These are phyloP conservation scores for Boletus sp. DNA, from an alignment of 768 basidiomycete species.

Conservation along the genomic window DNA sequence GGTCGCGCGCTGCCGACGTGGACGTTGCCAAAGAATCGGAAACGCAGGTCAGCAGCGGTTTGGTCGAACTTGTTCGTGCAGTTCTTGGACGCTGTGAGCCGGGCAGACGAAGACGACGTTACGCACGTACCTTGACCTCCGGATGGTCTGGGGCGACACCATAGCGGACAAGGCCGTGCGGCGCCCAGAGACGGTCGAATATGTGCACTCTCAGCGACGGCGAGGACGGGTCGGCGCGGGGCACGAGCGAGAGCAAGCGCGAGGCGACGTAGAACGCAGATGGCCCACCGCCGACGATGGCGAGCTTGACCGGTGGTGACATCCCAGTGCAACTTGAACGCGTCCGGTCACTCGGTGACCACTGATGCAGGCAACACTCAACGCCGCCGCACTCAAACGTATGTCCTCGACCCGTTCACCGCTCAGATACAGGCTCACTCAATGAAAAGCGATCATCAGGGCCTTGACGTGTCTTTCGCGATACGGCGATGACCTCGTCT, in stretches of 20 bases:
- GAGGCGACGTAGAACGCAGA: conserved; percentile 96
- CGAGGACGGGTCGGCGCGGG: conserved; percentile 32
- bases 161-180: conserved; percentile 92
- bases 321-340: conserved; percentile 2
- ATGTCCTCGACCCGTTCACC: conserved; percentile 9
- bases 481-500: conserved; percentile 78
- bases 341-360: not conserved
- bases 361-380: conserved; percentile 75
- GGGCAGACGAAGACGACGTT: not conserved
- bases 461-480: conserved; percentile 74
- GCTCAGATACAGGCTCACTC: conserved; percentile 23
- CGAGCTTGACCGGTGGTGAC: conserved; percentile 58
- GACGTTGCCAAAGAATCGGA: conserved; percentile 92
- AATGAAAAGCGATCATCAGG: conserved; percentile 62
- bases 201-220: conserved; percentile 67
- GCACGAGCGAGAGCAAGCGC: conserved; percentile 67
- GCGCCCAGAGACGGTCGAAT: conserved; percentile 91
- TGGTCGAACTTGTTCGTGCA: conserved; percentile 94
- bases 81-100: conserved; percentile 56
- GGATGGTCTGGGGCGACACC: conserved; percentile 99
- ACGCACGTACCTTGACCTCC: conserved; percentile 76
- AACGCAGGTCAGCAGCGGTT: conserved; percentile 73
- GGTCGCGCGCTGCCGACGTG: conserved; percentile 44
- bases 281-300: conserved; percentile 91
- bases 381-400: conserved; percentile 54